These are phyloP conservation scores for Chlorella sp. DNA, from an alignment of 139 green algal species.

Conservation along the genomic window DNA sequence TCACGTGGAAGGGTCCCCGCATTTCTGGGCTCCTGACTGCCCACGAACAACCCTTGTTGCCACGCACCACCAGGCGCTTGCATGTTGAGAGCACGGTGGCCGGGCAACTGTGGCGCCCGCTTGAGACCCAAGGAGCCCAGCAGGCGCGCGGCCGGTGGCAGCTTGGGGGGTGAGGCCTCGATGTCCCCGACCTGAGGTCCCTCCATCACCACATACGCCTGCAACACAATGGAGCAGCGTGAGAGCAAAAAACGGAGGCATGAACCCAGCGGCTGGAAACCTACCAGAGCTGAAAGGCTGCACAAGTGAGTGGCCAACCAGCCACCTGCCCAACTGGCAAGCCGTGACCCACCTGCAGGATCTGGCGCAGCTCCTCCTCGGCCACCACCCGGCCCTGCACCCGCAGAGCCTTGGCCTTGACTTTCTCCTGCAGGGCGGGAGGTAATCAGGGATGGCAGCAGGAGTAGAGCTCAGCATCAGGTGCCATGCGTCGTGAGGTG, in stretches of 20 bases:
- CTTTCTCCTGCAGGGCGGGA: neutral
- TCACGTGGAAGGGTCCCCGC: no score
- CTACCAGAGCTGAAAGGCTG: no score
- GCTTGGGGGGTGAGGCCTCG: neutral
- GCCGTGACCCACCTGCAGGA: constrained; percentile 38
- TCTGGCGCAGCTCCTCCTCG: constrained; percentile 64
- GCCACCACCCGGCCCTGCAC: constrained; percentile 74
- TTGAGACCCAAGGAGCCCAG: neutral
- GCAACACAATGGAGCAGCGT: neutral
- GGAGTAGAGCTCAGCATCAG: no score
- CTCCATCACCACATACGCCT: neutral
- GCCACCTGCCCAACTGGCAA: no score
- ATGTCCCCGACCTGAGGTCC: neutral
- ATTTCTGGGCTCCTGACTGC: no score
- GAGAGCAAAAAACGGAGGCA: no score
- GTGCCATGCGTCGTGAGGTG: no score
- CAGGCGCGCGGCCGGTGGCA: neutral
- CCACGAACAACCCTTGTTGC: neutral
- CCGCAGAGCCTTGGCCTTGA: constrained; percentile 26
- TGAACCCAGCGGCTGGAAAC: no score
- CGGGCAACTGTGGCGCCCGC: neutral
- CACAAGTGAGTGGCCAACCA: no score
- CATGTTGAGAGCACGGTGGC: neutral
- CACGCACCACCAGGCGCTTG: neutral
- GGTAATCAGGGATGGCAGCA: no score